Evolutionary conservation across 352 stramenopile genomes (phyloP), one percentile per base, ranked within the genome.

Genomic region (Phytophthora hibernalis): DNA sequence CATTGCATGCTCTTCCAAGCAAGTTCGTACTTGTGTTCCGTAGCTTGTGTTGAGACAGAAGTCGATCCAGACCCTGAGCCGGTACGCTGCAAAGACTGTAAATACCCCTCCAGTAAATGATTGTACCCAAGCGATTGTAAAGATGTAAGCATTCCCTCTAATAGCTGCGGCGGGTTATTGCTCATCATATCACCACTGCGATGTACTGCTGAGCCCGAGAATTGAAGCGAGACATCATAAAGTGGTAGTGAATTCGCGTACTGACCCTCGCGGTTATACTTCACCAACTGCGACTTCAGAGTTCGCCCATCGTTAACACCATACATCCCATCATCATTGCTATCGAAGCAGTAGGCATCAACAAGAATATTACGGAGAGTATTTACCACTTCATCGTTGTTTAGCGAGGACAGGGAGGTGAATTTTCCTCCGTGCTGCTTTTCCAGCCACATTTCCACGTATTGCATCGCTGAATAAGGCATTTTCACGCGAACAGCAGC

Each of bases 401-500:
- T 54, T 18, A 72, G 47, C 1, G 57, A 66, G 22, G 71, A 79
- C 18, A 89, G 33, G 26, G 72, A 74, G 1, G 79, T 79, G 1
- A 91, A 61, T 45, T 77, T 77, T 0, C 77, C 78, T 3, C 81
- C 85, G 18, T 91, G 49, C 4, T 72, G 69, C 12, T 76, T 68
- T 68, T 96, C 89, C 5, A 96, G 61, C 80, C 85, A 93, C 86
- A 93, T 90, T 58, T 96, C 89, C n/a, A 92, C 82, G 54, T 91
- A 96, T 53, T 96, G 89, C 83, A 96, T 94, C 1, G 89, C 86
- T 18, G 87, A 93, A 48, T 93, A 96, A 8, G 89, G 89, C 85
- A 96, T 95, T 45, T 96, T 90, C 4, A 89, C 84, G 9, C 61
- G 61, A 15, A 94, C 72, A 4, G 89, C 82, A 18, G 87, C 81